Evolutionary conservation across 2,329 filamentous ascomycete species (phyloP), one percentile per base, ranked within the genome.

Genomic region (Aspergillus glaucus): DNA sequence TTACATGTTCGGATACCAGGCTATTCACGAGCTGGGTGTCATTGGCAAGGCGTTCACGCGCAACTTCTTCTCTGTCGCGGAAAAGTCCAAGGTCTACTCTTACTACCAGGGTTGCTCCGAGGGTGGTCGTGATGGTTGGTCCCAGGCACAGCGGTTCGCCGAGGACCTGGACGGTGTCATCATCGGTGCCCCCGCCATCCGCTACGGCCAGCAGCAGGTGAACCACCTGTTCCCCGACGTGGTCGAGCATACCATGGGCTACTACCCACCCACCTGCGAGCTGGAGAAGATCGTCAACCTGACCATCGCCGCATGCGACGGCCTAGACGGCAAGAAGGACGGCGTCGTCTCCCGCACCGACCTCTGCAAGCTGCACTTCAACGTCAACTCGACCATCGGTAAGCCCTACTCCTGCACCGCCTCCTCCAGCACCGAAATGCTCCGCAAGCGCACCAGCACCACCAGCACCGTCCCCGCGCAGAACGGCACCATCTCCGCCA

Each of bases 291-390:
- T 41, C 42, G 69, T 77, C 17, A 81, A 80, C 56, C 66, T 69
- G 36, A 81, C 79, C 4, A 79, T 82, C 43, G 65, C 66, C 1
- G 73, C 73, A 32, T 83, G 79, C 45, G 79, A 82, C 52, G 65
- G 71, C 6, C 66, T 82, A 5, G 79, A 82, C 48, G 79, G 80
- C 5, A 69, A 69, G 41, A 71, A 67, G 0, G 79, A 82, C 48
- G 78, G 79, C 10, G 76, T 82, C 4, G 69, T 82, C 40, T 66
- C 73, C 6, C 68, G 75, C 4, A 72, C 70, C 0, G 74, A 77
- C 46, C 67, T 78, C 7, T 78, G 74, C 67, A 69, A 65, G 48
- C 54, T 75, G 5, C 56, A 73, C 39, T 76, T 74, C 59, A 69
- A 80, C 56, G 55, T 77, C 26, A 72, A 61, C 19, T 41, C 39